Base-by-base conservation (phyloP, 495 filamentous ascomycete genomes). In the Lentithecium fluviatile region DNA sequence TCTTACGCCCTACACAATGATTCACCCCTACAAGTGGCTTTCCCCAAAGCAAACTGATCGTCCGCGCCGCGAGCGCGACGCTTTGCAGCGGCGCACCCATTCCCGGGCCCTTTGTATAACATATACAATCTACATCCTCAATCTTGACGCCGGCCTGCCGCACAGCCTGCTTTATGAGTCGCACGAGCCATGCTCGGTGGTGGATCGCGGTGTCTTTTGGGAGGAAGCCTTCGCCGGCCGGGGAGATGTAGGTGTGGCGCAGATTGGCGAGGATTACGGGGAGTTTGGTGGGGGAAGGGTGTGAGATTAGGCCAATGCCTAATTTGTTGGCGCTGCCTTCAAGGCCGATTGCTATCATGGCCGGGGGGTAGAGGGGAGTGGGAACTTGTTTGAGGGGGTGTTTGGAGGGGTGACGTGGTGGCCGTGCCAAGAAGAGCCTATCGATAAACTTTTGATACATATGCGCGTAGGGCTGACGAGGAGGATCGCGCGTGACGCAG, bases 261-360 rank as follows among this genome's bases (percentile, higher is more conserved):
- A 98, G 82, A 75, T 98, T 98, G 69, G 91, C 85, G 62, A 98
- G 91, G 70, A 97, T 85, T 66, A 83, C 76, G 21, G 91, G 82
- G 32, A 82, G 78, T 62, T 78, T 73, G 17, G 66, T 56, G 6
- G 81, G 75, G 57, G 69, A 52, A 15, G 68, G 84, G 77, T 98
- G 95, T 26, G 82, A 80, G 74, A 98, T 97, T 34, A 98, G 79
- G 70, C 94, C 94, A 55, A 97, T 86, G 65, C 94, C 94, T 48
- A 98, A 81, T 73, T 98, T 98, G 80, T 98, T 97, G 76, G 94
- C 94, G 46, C 90, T 95, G 71, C 94, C 93, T 78, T 98, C 94
- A 71, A 95, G 89, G 47, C 95, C 95, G 69, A 98, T 83, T 55
- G 90, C 85, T 58, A 98, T 89, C 85, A 87, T 87, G 61, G 56